A percentile compares a stretch with the other conserved stretches of the same genome.
phyloP scores from a whole-genome alignment of 2,329 filamentous ascomycete genomes.

The Akanthomyces lecanii region DNA sequence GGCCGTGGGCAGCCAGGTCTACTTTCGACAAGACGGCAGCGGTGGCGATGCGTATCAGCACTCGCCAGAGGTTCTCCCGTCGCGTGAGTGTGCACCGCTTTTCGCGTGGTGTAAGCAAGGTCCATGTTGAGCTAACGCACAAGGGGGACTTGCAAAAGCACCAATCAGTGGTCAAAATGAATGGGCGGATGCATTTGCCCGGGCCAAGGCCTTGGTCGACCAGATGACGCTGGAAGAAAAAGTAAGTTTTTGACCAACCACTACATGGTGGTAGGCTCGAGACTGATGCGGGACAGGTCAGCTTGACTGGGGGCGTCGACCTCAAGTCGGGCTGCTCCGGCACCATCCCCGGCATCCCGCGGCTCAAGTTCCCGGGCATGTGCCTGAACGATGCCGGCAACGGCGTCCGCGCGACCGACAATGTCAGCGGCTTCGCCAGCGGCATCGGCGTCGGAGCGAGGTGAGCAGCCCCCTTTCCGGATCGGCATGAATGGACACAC shows the following conservation, averaged over 20 bases:
- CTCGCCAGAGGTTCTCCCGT: slow-evolving; percentile 11
- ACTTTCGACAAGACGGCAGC: not conserved
- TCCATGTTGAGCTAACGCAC: too few relatives aligned
- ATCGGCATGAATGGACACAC: slow-evolving; percentile 29
- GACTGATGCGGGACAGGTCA: slow-evolving; percentile 21
- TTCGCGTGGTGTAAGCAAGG: not conserved
- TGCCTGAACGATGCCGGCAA: slow-evolving; percentile 48
- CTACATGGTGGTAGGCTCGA: not conserved
- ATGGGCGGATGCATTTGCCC: slow-evolving; percentile 57
- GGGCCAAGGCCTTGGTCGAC: slow-evolving; percentile 52
- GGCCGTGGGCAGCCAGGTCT: not conserved
- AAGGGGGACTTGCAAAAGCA: slow-evolving; percentile 22
- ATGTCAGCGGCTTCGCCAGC: slow-evolving; percentile 45
- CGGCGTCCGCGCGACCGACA: slow-evolving; percentile 43
- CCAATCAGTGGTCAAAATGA: slow-evolving; percentile 28
- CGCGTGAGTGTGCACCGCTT: not conserved
- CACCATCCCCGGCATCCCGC: slow-evolving; percentile 41
- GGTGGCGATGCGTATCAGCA: not conserved
- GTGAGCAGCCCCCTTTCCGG: slow-evolving; percentile 38
- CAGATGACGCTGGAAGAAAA: slow-evolving; percentile 65
- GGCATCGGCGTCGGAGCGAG: slow-evolving; percentile 44
- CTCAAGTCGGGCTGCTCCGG: slow-evolving; percentile 47
- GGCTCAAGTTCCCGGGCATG: slow-evolving; percentile 42
- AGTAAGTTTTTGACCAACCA: slow-evolving; percentile 24
- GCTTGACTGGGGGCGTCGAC: slow-evolving; percentile 47